A percentile compares a stretch with the other conserved stretches of the same genome.
Conservation (phyloP, 1,139 yeast genomes). For the Ogataea hybrid region DNA sequence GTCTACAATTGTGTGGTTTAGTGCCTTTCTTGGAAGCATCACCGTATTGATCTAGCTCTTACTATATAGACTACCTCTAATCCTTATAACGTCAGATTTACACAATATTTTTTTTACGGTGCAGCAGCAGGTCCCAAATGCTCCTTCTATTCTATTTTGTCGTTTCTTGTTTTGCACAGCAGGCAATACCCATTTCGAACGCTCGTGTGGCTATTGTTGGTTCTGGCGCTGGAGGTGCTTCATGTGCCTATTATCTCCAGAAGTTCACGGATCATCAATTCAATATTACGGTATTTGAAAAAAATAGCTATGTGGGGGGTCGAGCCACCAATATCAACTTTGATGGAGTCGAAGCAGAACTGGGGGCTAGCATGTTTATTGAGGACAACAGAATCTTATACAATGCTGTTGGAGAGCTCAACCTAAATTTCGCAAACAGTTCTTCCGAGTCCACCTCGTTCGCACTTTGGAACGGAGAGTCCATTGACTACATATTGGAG, state of each 20-base stretch:
- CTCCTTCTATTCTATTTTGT: neutral
- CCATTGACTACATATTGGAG: slow-evolving; percentile 22
- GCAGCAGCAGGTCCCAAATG: neutral
- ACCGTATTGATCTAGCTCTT: no score
- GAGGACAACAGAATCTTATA: slow-evolving; percentile 36
- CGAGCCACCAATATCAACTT: slow-evolving; percentile 72
- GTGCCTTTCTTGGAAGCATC: no score
- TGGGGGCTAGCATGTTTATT: slow-evolving; percentile 45
- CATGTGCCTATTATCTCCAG: slow-evolving; percentile 41
- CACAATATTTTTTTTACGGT: neutral
- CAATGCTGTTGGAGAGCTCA: slow-evolving; percentile 36
- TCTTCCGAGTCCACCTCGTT: slow-evolving; percentile 17
- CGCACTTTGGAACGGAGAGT: slow-evolving; percentile 41
- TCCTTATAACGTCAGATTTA: neutral
- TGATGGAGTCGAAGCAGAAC: slow-evolving; percentile 36
- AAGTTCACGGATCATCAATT: slow-evolving; percentile 27
- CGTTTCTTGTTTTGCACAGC: slow-evolving; percentile 3
- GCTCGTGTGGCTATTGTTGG: slow-evolving; percentile 40
- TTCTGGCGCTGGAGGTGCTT: slow-evolving; percentile 48
- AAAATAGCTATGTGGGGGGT: slow-evolving; percentile 58
- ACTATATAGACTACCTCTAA: neutral
- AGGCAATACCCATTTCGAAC: neutral
- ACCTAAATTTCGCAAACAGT: slow-evolving; percentile 25
- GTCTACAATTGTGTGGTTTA: no score
- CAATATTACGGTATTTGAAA: slow-evolving; percentile 21